These are phyloP conservation scores for Cyamopsis tetragonoloba DNA, from an alignment of 306 rosid genomes.

Conservation along the genomic window DNA sequence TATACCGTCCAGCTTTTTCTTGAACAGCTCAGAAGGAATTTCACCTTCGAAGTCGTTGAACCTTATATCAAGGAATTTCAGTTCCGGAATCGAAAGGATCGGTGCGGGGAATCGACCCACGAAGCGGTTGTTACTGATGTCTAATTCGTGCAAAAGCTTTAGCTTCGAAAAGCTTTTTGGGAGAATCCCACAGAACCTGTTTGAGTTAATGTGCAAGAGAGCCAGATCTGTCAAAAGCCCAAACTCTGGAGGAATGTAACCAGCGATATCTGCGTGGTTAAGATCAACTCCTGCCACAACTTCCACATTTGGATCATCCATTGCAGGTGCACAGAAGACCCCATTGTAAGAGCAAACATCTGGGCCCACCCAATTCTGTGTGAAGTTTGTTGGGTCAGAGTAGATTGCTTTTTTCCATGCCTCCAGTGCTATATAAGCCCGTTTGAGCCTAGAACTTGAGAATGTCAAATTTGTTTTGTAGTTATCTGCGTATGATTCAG, in stretches of 20 bases:
- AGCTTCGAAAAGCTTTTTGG: constrained; percentile 52
- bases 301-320: constrained; percentile 34
- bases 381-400: constrained; percentile 62
- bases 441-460: constrained; percentile 34
- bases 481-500: constrained; percentile 22
- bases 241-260: constrained; percentile 57
- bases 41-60: constrained; percentile 70
- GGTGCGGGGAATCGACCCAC: constrained; percentile 63
- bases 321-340: constrained; percentile 52
- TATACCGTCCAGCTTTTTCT: constrained; percentile 43
- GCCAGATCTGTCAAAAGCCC: constrained; percentile 62
- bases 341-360: constrained; percentile 73
- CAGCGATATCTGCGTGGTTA: constrained; percentile 81
- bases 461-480: constrained; percentile 26
- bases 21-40: constrained; percentile 52
- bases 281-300: constrained; percentile 84
- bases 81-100: constrained; percentile 34
- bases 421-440: constrained; percentile 66
- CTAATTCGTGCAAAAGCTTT: constrained; percentile 48
- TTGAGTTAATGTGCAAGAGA: constrained; percentile 61
- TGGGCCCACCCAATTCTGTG: constrained; percentile 59
- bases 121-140: constrained; percentile 75
- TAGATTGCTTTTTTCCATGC: constrained; percentile 61
- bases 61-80: constrained; percentile 55
- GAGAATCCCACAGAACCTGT: constrained; percentile 72